A percentile compares a stretch with the other conserved stretches of the same genome.
These are phyloP conservation scores for Gigaspora rosea DNA, from an alignment of 192 early-diverging fungal species.

Conservation along the genomic window DNA sequence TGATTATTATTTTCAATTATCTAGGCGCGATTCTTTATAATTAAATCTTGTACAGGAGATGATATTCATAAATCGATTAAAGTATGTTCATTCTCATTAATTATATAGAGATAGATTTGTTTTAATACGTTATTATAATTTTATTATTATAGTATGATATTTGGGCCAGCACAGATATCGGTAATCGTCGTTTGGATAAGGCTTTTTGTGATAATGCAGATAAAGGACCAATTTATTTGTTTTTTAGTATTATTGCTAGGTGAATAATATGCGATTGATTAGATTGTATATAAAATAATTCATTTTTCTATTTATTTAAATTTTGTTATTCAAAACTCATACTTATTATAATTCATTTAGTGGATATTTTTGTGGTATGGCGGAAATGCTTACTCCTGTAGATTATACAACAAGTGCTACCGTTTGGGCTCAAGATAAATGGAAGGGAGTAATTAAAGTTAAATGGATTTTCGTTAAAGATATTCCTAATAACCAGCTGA, in stretches of 20 bases:
- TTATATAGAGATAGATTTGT: too few relatives aligned
- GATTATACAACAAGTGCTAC: slow-evolving; percentile 39
- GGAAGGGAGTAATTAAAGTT: slow-evolving; percentile 55
- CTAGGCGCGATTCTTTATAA: slow-evolving; percentile 58
- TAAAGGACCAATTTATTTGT: slow-evolving; percentile 48
- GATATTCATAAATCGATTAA: slow-evolving; percentile 46
- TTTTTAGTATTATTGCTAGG: slow-evolving; percentile 55
- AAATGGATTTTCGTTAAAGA: slow-evolving; percentile 60
- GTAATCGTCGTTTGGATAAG: slow-evolving; percentile 55
- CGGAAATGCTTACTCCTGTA: slow-evolving; percentile 52
- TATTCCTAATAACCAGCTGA: slow-evolving; percentile 50
- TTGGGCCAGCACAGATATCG: slow-evolving; percentile 60
- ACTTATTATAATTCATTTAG: slow-evolving; percentile 1
- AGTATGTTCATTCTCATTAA: background rate
- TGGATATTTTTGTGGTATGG: slow-evolving; percentile 60
- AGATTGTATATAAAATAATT: too few relatives aligned
- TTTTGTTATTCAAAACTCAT: background rate
- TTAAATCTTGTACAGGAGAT: slow-evolving; percentile 56
- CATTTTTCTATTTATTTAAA: background rate
- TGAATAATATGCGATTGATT: background rate
- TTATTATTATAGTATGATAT: slow-evolving; percentile 41
- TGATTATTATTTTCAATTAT: background rate
- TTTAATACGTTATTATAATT: too few relatives aligned
- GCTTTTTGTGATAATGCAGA: slow-evolving; percentile 42
- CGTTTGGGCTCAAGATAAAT: slow-evolving; percentile 52